These are phyloP conservation scores for Aechmea fasciata DNA, from an alignment of 176 grass and related monocot species.

Conservation along the genomic window DNA sequence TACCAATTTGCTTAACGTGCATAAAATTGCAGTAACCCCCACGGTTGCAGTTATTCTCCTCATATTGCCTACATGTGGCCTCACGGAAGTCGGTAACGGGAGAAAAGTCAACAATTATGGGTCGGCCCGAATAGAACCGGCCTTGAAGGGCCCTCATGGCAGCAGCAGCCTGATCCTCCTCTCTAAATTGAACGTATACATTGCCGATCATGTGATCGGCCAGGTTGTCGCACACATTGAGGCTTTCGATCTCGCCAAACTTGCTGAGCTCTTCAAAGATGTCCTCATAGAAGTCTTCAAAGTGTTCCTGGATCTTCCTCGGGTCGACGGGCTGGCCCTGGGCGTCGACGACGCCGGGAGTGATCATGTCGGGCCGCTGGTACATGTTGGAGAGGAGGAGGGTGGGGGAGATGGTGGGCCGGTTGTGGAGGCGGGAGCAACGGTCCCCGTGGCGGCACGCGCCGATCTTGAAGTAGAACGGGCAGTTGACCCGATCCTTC, in stretches of 20 bases:
- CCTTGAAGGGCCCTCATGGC: slow-evolving; percentile 68
- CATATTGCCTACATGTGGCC: slow-evolving; percentile 80
- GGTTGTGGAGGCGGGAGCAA: slow-evolving; percentile 69
- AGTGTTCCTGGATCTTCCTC: slow-evolving; percentile 74
- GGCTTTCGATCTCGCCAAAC: slow-evolving; percentile 73
- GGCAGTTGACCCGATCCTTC: slow-evolving; percentile 81
- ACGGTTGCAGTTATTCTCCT: slow-evolving; percentile 89
- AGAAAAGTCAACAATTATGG: slow-evolving; percentile 90
- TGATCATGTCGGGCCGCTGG: slow-evolving; percentile 67
- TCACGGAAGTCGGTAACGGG: slow-evolving; percentile 92
- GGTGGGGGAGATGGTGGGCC: slow-evolving; percentile 58
- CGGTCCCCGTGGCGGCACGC: slow-evolving; percentile 61
- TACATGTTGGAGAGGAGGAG: slow-evolving; percentile 76
- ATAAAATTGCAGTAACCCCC: slow-evolving; percentile 97
- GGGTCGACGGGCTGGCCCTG: slow-evolving; percentile 61
- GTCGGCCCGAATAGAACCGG: slow-evolving; percentile 73
- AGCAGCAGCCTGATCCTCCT: slow-evolving; percentile 70
- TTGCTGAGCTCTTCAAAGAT: slow-evolving; percentile 82
- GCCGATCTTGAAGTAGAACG: slow-evolving; percentile 82
- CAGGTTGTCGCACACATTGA: slow-evolving; percentile 88
- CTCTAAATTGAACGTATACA: slow-evolving; percentile 82
- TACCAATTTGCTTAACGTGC: slow-evolving; percentile 73
- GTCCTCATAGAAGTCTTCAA: slow-evolving; percentile 95
- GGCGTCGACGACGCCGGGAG: slow-evolving; percentile 47
- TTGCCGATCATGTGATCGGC: slow-evolving; percentile 97